Conservation (phyloP, 1,139 yeast genomes). For the Kodamaea alishanica region DNA sequence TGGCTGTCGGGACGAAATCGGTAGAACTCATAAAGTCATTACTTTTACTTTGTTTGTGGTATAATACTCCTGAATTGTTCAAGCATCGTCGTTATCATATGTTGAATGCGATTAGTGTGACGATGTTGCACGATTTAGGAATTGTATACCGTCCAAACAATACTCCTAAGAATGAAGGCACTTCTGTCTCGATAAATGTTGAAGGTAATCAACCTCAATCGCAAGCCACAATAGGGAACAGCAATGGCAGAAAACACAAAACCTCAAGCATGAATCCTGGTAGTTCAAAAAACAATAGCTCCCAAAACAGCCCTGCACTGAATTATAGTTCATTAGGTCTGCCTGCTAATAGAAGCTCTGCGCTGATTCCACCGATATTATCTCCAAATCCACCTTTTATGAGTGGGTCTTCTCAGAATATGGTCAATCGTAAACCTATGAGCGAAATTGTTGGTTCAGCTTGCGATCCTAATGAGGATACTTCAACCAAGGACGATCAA, state of each 20-base stretch:
- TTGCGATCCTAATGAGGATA: no score
- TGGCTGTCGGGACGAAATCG: slow-evolving; percentile 70
- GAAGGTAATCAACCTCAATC: no score
- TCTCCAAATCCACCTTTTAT: no score
- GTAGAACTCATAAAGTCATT: slow-evolving; percentile 64
- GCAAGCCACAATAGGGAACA: slow-evolving; percentile 14
- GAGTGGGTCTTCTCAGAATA: no score
- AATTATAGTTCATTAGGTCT: no score
- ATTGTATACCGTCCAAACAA: slow-evolving; percentile 51
- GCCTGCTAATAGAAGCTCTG: no score
- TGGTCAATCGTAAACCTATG: no score
- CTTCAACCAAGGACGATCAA: no score
- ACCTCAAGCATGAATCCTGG: no score
- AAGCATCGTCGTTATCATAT: slow-evolving; percentile 76
- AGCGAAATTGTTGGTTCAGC: no score
- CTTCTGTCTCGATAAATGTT: no score
- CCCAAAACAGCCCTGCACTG: neutral
- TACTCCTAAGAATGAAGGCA: slow-evolving; percentile 32
- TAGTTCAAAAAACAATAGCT: neutral
- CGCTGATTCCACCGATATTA: no score
- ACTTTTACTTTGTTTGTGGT: slow-evolving; percentile 67
- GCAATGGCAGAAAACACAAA: slow-evolving; percentile 4
- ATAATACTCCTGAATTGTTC: slow-evolving; percentile 77
- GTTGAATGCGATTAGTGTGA: slow-evolving; percentile 61
- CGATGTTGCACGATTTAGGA: slow-evolving; percentile 74